Percentiles rank a stretch among this genome's conserved stretches.
These are phyloP conservation scores for Talaromyces albobiverticillius DNA, from an alignment of 2,329 filamentous ascomycete species.

Conservation along the genomic window DNA sequence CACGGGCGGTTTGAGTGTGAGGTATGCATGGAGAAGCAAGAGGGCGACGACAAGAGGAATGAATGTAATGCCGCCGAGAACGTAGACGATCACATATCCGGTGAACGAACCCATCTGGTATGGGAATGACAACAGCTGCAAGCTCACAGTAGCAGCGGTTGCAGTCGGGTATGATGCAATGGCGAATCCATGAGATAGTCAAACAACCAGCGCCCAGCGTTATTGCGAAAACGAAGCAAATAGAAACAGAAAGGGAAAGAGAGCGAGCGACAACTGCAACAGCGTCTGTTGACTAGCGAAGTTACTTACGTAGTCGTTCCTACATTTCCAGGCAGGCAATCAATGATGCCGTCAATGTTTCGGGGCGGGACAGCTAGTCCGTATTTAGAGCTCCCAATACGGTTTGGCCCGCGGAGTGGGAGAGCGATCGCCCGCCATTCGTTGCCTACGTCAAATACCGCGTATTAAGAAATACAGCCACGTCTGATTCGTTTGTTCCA, in stretches of 20 bases:
- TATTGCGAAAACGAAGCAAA: background rate
- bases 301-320: no score
- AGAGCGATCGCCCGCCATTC: constrained; percentile 9
- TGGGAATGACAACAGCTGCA: constrained; percentile 7
- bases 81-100: constrained; percentile 69
- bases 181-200: constrained; percentile 33
- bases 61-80: constrained; percentile 85
- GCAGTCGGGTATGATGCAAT: constrained; percentile 26
- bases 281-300: no score
- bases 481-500: no score
- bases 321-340: background rate
- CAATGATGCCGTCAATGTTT: background rate
- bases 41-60: constrained; percentile 66
- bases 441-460: background rate
- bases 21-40: constrained; percentile 65
- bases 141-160: constrained; percentile 15
- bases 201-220: no score
- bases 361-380: background rate
- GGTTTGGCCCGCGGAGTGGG: no score
- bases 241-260: background rate
- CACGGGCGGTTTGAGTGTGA: constrained; percentile 56
- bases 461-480: background rate
- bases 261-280: no score
- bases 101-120: constrained; percentile 44
- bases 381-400: no score